Base-by-base conservation (phyloP, 2,329 filamentous ascomycete species). In the Diplocarpon rosae region DNA sequence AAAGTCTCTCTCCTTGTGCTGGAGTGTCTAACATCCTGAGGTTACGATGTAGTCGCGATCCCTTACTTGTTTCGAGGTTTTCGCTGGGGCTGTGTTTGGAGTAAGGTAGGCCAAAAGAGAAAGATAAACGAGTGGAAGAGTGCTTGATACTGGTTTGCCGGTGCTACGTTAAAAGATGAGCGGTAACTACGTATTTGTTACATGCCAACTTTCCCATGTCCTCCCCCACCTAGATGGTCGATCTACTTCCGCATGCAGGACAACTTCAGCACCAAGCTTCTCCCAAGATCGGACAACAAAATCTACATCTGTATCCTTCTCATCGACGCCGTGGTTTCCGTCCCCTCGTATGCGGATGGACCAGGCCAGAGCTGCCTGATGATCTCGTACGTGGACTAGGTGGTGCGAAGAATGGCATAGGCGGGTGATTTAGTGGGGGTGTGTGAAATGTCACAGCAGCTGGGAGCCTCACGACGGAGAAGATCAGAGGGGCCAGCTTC, bases 321-420 rank as follows among this genome's bases (percentile, higher is more conserved):
- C n/a, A n/a, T n/a, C n/a, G n/a, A n/a, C n/a, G n/a, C 72, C 7
- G 69, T 82, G 2, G 81, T 82, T 55, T 74, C 74, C 0, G 60
- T 81, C 1, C 69, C 71, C 0, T 67, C 63, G 0, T 81, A 76
- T 60, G 65, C 68, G 49, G 65, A 63, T 49, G 78, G 73, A 0
- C 76, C 73, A 3, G 78, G 75, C 5, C 66, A 61, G 6, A 73
- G 69, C 14, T 78, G 75, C 52, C 61, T 65, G 1, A 32, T 53
- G 31, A 38, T 31, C 73, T 71, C 42, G n/a, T 54, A 56, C 37
- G 42, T 43, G 4, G 24, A 14, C 6, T 37, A 49, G 12, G 29
- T 50, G 17, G 33, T 13, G 7, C 20, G 7, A 16, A 53, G 51
- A 39, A 28, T 53, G 12, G 44, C 27, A 8, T 44, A 37, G 33